phyloP scores from a whole-genome alignment of 345 rosid genomes.

The Rhizophora mangle region DNA sequence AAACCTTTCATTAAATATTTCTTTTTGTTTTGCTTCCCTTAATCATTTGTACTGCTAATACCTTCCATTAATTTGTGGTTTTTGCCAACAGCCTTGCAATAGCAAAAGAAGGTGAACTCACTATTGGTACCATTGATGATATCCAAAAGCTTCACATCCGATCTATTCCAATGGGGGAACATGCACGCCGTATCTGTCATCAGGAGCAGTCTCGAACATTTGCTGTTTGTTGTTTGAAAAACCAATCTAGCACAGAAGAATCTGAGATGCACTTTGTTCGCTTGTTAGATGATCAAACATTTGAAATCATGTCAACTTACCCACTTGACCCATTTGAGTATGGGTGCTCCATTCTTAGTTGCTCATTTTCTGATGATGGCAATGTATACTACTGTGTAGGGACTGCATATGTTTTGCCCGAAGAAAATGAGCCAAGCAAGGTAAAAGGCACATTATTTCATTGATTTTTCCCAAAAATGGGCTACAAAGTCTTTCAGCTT shows the following conservation, averaged over 20 bases:
- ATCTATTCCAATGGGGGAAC: conserved; percentile 90
- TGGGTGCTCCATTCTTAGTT: conserved; percentile 90
- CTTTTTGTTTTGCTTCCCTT: background rate
- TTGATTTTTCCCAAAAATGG: background rate
- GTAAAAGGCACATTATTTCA: conserved; percentile 27
- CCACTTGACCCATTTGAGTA: conserved; percentile 80
- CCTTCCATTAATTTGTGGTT: conserved; percentile 13
- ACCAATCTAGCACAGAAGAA: conserved; percentile 66
- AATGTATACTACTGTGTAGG: conserved; percentile 90
- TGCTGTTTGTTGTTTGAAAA: conserved; percentile 76
- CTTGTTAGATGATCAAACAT: conserved; percentile 80
- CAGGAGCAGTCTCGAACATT: conserved; percentile 92
- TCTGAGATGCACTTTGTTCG: conserved; percentile 77
- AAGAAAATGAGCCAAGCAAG: conserved; percentile 87
- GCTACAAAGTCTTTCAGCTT: background rate
- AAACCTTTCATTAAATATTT: background rate
- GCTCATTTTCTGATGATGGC: conserved; percentile 74
- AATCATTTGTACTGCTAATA: background rate
- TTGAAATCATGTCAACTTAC: conserved; percentile 72
- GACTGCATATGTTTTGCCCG: conserved; percentile 88
- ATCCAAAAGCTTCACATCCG: conserved; percentile 99
- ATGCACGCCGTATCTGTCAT: conserved; percentile 87
- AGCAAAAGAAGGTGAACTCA: conserved; percentile 92
- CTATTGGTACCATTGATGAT: conserved; percentile 92
- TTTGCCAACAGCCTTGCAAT: conserved; percentile 67